These are phyloP conservation scores for Monilinia fructigena DNA, from an alignment of 2,329 filamentous ascomycete species.

Conservation along the genomic window DNA sequence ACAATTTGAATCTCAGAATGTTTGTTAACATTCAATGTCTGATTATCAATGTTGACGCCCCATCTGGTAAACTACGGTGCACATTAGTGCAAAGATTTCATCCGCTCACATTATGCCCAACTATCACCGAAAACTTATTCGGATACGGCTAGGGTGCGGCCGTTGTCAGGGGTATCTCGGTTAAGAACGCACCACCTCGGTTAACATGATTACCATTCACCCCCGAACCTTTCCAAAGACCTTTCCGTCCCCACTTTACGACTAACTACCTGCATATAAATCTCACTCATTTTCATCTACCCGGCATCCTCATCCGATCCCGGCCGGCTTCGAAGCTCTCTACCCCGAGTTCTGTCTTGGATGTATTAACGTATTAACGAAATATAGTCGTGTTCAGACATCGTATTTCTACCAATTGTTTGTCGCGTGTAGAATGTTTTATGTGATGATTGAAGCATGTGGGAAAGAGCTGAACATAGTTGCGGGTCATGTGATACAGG, in stretches of 20 bases:
- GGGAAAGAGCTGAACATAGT: too few species aligned
- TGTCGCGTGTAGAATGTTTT: neutral
- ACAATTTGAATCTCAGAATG: too few species aligned
- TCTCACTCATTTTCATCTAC: neutral
- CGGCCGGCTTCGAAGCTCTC: neutral
- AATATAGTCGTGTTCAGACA: too few species aligned
- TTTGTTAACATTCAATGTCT: too few species aligned
- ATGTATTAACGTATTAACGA: neutral
- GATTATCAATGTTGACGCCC: too few species aligned
- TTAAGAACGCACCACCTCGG: neutral
- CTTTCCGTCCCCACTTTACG: neutral
- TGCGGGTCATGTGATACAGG: neutral
- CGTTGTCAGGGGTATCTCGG: neutral
- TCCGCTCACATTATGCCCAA: neutral
- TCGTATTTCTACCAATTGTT: neutral
- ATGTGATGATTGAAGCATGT: neutral
- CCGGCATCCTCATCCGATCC: neutral
- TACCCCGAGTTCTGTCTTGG: conserved; percentile 5
- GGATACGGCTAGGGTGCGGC: neutral
- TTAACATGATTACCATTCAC: neutral
- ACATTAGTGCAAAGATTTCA: too few species aligned
- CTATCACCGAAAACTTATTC: neutral
- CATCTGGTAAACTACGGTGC: too few species aligned
- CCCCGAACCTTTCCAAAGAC: neutral
- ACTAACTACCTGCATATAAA: neutral